A percentile compares a stretch with the other conserved stretches of the same genome.
Conservation (phyloP, 805 yeast species). For the Kodamaea jinghongensis region DNA sequence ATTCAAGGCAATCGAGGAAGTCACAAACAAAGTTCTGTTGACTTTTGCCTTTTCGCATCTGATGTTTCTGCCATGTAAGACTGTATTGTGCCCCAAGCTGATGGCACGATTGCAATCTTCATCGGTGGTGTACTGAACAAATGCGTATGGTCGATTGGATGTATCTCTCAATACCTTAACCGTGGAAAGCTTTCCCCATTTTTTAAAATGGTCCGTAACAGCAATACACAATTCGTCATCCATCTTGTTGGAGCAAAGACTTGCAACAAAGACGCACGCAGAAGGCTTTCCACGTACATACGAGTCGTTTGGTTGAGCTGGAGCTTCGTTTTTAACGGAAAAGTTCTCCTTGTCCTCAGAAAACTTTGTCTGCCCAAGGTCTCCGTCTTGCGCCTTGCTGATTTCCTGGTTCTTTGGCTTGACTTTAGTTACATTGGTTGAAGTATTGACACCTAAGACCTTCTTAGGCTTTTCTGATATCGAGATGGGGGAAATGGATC, state of each 20-base stretch:
- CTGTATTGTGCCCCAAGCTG: slow-evolving; percentile 62
- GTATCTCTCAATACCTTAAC: slow-evolving; percentile 85
- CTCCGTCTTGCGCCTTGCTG: not conserved
- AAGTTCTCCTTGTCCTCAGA: not conserved
- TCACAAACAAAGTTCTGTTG: slow-evolving; percentile 75
- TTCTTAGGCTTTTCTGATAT: slow-evolving; percentile 5
- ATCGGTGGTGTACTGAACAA: slow-evolving; percentile 79
- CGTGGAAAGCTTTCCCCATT: slow-evolving; percentile 67
- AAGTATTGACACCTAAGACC: not conserved
- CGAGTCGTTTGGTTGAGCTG: not conserved
- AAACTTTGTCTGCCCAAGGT: not conserved
- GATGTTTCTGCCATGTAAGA: slow-evolving; percentile 69
- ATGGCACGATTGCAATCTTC: slow-evolving; percentile 69
- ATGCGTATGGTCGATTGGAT: slow-evolving; percentile 82
- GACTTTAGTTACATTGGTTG: not conserved
- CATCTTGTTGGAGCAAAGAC: slow-evolving; percentile 59
- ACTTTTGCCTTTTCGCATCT: slow-evolving; percentile 92
- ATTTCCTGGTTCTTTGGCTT: not conserved
- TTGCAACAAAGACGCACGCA: slow-evolving; percentile 85
- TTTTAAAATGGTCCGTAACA: slow-evolving; percentile 63
- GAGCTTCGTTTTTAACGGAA: not conserved
- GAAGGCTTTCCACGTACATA: slow-evolving; percentile 63
- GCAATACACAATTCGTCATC: slow-evolving; percentile 73
- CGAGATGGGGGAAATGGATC: slow-evolving; percentile 1
- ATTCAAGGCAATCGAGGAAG: slow-evolving; percentile 25